Evolutionary conservation across 192 early-diverging fungal species (phyloP), one percentile per base, ranked within the genome.

Genomic region (Umbelopsis ramanniana): DNA sequence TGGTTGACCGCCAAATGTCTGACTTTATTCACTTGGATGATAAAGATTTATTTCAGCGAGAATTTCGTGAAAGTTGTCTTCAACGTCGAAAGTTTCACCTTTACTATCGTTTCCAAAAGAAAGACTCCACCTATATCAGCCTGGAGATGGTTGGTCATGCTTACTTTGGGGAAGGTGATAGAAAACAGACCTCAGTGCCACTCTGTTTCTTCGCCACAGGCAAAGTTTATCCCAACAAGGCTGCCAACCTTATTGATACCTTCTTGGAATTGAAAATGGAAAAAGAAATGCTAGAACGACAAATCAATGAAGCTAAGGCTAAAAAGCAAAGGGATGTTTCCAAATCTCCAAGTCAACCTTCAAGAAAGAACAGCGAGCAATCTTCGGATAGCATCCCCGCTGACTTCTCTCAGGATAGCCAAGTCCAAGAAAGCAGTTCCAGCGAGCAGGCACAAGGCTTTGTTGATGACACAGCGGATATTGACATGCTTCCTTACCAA

Each of bases 191-290:
- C 22, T 37, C 57, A 14, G 0, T 45, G 0, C 67, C 67, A 3
- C 19, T 60, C 10, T 79, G 76, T 8, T 79, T 79, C 38, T 79
- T 79, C 69, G 76, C 75, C 43, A 54, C 24, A 26, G 78, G 75
- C 9, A 63, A 70, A 40, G 43, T 46, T 19, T 45, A 72, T 37
- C 78, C 78, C 21, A 48, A 66, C 21, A 50, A 72, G 9, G 48
- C 72, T 19, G 40, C 75, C 24, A 38, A 50, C 29, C 47, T 72
- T 11, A 68, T 79, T 33, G 75, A 79, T 60, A 57, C 68, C 1
- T 72, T 79, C 23, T 52, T 79, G 11, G 78, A 79, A 45, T 50
- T 79, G n/a, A 79, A 79, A 52, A 55, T 76, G 74, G 78, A 79
- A 45, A 79, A 79, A 55, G 78, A 79, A 52, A 46, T 73, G 29